Conservation (phyloP, 2,329 filamentous ascomycete species). For the Calonectria pauciramosa region DNA sequence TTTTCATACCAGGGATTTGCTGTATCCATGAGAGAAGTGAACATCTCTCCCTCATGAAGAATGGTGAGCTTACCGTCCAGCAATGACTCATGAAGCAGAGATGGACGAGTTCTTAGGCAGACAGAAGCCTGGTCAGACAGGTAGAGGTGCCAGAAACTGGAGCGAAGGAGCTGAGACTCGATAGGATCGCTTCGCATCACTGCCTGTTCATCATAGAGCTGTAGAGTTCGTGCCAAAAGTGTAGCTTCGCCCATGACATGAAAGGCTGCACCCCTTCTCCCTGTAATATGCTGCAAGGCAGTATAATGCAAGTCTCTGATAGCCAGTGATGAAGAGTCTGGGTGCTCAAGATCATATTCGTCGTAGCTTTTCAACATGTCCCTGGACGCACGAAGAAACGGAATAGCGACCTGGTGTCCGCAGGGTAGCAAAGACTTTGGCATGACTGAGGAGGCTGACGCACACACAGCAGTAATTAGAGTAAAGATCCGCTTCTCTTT, state of each 20-base stretch:
- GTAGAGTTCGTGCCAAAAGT: not conserved
- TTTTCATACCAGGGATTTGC: not conserved
- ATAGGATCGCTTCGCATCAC: not conserved
- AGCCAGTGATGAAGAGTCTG: slow-evolving; percentile 14
- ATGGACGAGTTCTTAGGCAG: not conserved
- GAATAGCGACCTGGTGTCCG: not conserved
- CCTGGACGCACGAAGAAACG: slow-evolving; percentile 12
- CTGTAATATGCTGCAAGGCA: slow-evolving; percentile 11
- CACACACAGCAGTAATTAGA: not conserved
- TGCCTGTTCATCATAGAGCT: not conserved
- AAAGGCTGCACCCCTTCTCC: slow-evolving; percentile 14
- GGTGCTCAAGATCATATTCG: slow-evolving; percentile 25
- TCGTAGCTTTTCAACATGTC: slow-evolving; percentile 13
- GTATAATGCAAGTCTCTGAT: slow-evolving; percentile 19
- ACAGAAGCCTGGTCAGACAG: not conserved
- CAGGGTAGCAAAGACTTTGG: not conserved
- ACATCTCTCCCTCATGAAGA: not conserved
- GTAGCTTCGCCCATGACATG: slow-evolving; percentile 21
- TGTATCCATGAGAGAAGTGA: not conserved
- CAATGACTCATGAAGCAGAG: not conserved
- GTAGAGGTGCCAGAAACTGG: slow-evolving; percentile 13
- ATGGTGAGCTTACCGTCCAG: not conserved
- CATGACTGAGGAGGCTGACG: not conserved
- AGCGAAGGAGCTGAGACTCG: slow-evolving; percentile 6
- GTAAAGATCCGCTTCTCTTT: not conserved